These are phyloP conservation scores for Cenchrus americanus DNA, from an alignment of 176 grass and related monocot species.

Conservation along the genomic window DNA sequence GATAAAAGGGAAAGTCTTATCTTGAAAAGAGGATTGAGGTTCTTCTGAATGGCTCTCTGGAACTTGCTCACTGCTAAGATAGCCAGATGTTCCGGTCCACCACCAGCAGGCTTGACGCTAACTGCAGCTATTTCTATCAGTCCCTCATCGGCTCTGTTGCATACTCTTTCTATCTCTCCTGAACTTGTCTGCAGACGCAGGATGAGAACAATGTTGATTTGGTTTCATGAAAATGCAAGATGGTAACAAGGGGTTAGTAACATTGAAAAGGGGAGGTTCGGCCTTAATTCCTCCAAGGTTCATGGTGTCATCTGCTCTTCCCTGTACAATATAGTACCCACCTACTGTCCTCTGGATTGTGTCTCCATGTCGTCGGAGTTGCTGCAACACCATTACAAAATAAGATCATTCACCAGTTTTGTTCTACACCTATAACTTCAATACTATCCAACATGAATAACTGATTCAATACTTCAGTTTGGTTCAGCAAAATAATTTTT, in stretches of 20 bases:
- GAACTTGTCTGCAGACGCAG: slow-evolving; percentile 79
- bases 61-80: slow-evolving; percentile 80
- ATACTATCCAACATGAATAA: neutral
- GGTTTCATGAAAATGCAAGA: slow-evolving; percentile 5
- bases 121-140: slow-evolving; percentile 88
- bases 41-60: slow-evolving; percentile 82
- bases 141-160: slow-evolving; percentile 73
- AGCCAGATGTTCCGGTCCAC: slow-evolving; percentile 84
- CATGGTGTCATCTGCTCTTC: slow-evolving; percentile 97
- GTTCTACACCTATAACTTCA: neutral
- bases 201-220: slow-evolving; percentile 18
- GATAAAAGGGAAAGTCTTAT: slow-evolving; percentile 37
- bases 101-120: slow-evolving; percentile 61
- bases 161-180: slow-evolving; percentile 87
- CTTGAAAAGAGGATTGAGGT: slow-evolving; percentile 96
- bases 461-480: neutral
- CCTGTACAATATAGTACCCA: slow-evolving; percentile 87
- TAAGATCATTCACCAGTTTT: neutral
- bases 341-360: slow-evolving; percentile 86
- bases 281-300: slow-evolving; percentile 99
- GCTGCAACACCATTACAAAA: slow-evolving; percentile 43
- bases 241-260: neutral
- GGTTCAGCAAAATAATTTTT: slow-evolving; percentile 37
- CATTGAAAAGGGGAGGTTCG: neutral
- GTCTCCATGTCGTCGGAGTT: slow-evolving; percentile 90